Evolutionary conservation across 805 yeast genomes (phyloP).

Genomic region (Nakazawaea sp.): DNA sequence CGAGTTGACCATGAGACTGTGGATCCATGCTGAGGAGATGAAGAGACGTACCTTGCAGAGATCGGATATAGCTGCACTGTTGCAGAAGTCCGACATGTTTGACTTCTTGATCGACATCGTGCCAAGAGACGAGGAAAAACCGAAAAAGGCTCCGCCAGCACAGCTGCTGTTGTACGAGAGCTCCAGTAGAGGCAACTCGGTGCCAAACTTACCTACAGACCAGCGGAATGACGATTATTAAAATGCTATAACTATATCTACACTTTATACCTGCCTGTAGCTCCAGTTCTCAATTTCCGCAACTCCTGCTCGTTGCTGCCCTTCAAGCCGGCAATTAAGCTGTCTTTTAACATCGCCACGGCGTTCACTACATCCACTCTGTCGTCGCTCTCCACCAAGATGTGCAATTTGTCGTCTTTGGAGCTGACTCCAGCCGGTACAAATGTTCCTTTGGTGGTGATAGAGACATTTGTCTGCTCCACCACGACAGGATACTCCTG

Average conservation of each 20-base stretch:
- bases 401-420: constrained; percentile 64
- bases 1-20: constrained; percentile 95
- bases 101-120: constrained; percentile 95
- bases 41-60: constrained; percentile 92
- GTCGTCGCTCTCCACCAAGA: constrained; percentile 70
- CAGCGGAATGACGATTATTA: too few relatives aligned
- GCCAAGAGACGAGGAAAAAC: constrained; percentile 78
- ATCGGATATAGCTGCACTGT: constrained; percentile 90
- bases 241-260: too few relatives aligned
- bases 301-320: constrained; percentile 37
- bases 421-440: constrained; percentile 47
- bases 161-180: too few relatives aligned
- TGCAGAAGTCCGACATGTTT: constrained; percentile 94
- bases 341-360: constrained; percentile 45
- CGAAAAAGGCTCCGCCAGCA: constrained; percentile 26
- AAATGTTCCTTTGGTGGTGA: constrained; percentile 79
- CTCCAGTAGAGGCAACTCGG: too few relatives aligned
- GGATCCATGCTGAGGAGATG: constrained; percentile 98
- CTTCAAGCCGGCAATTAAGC: constrained; percentile 50
- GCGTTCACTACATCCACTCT: constrained; percentile 55
- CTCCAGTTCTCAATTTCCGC: constrained; percentile 19
- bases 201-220: too few relatives aligned
- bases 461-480: constrained; percentile 67
- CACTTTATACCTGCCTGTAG: constrained; percentile 41
- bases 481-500: constrained; percentile 57